Evolutionary conservation across 768 basidiomycete genomes (phyloP).

Genomic region (Ephemerocybe angulata): DNA sequence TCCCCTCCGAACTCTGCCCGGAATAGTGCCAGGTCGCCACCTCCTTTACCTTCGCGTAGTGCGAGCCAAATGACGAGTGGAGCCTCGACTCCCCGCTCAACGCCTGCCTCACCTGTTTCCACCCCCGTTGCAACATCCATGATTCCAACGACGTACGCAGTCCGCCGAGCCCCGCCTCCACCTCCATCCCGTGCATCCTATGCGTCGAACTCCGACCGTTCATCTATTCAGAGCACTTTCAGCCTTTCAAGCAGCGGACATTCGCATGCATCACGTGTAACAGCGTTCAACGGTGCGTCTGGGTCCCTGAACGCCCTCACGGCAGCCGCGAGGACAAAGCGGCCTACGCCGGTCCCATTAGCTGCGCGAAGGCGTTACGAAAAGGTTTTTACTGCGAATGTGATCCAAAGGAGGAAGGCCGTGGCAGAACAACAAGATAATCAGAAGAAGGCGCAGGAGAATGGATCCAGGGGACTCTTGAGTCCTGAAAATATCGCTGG

Average conservation of each 20-base stretch:
- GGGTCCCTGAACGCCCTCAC: slow-evolving; percentile 13
- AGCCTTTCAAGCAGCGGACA: slow-evolving; percentile 30
- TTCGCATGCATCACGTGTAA: slow-evolving; percentile 10
- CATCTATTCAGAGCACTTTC: slow-evolving; percentile 55
- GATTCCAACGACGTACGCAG: slow-evolving; percentile 29
- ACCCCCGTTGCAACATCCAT: slow-evolving; percentile 32
- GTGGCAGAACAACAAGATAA: slow-evolving; percentile 29
- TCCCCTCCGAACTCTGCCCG: slow-evolving; percentile 22
- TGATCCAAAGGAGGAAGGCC: slow-evolving; percentile 45
- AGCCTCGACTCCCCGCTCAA: slow-evolving; percentile 22
- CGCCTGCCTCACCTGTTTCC: slow-evolving; percentile 29
- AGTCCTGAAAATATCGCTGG: slow-evolving; percentile 26
- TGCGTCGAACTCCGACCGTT: slow-evolving; percentile 46
- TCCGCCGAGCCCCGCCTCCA: slow-evolving; percentile 41
- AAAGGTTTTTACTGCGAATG: slow-evolving; percentile 57
- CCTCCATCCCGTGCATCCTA: slow-evolving; percentile 38
- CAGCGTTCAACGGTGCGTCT: slow-evolving; percentile 14
- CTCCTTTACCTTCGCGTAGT: slow-evolving; percentile 26
- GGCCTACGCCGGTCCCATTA: slow-evolving; percentile 66
- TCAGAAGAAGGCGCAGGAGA: slow-evolving; percentile 19
- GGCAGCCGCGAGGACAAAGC: slow-evolving; percentile 29
- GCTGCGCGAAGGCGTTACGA: slow-evolving; percentile 66
- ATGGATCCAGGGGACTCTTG: slow-evolving; percentile 25
- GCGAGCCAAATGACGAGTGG: slow-evolving; percentile 7
- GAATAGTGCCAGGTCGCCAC: slow-evolving; percentile 25